Percentiles rank a stretch among this genome's conserved stretches.
Evolutionary conservation across 257 asterid species (phyloP).

Genomic region (Scutellaria galericulata): DNA sequence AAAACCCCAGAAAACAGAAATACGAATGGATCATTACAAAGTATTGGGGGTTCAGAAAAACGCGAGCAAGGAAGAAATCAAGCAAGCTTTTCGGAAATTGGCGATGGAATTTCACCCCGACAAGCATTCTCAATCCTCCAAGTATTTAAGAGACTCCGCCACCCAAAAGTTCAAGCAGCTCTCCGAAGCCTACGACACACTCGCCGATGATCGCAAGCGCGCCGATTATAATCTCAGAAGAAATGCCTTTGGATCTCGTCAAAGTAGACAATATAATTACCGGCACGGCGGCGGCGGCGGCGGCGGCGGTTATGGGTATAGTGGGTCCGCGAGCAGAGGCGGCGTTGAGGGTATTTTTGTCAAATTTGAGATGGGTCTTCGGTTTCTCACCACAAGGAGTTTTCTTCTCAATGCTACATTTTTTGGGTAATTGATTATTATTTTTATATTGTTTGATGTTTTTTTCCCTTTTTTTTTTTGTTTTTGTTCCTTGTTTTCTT

Average conservation of each 20-base stretch:
- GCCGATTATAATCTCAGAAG: slow-evolving; percentile 66
- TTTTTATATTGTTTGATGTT: not conserved
- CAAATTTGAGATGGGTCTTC: slow-evolving; percentile 62
- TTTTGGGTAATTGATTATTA: slow-evolving; percentile 50
- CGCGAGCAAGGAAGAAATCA: slow-evolving; percentile 87
- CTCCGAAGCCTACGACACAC: slow-evolving; percentile 84
- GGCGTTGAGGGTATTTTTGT: slow-evolving; percentile 38
- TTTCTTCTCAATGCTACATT: slow-evolving; percentile 77
- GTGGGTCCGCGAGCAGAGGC: slow-evolving; percentile 51
- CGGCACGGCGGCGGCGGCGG: slow-evolving; percentile 32
- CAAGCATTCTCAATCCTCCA: slow-evolving; percentile 76
- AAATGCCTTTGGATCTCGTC: slow-evolving; percentile 32
- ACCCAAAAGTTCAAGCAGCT: slow-evolving; percentile 73
- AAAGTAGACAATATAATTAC: slow-evolving; percentile 27
- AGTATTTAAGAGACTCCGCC: slow-evolving; percentile 54
- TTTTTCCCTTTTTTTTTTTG: not conserved
- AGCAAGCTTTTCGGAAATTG: slow-evolving; percentile 73
- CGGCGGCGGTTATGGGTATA: slow-evolving; percentile 44
- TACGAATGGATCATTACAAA: slow-evolving; percentile 76
- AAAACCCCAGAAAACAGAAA: not conserved
- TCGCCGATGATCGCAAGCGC: slow-evolving; percentile 72
- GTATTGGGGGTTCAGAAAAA: slow-evolving; percentile 58
- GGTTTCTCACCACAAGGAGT: slow-evolving; percentile 60
- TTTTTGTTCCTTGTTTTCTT: not conserved
- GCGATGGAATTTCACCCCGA: slow-evolving; percentile 95